A percentile compares a stretch with the other conserved stretches of the same genome.
Evolutionary conservation across 768 basidiomycete species (phyloP).

Genomic region (Symmetrospora coprosmae): DNA sequence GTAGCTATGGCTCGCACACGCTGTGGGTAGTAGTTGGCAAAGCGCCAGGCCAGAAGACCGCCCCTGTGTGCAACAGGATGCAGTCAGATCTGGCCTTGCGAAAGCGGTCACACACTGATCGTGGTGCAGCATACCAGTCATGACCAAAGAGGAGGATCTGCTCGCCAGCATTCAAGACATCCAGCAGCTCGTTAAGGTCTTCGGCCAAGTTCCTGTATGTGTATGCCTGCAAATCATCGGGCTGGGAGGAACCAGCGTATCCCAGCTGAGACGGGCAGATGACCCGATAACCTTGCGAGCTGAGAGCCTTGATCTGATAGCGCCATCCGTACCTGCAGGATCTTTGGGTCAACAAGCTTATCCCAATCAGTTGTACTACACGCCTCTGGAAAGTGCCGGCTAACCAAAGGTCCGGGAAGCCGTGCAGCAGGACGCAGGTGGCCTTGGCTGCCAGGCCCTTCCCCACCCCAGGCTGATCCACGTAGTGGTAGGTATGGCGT

Average conservation of each 20-base stretch:
- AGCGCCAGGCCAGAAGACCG: constrained; percentile 12
- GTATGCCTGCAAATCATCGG: not conserved
- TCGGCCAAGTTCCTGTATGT: not conserved
- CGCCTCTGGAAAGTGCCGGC: not conserved
- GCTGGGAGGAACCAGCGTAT: not conserved
- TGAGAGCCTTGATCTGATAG: constrained; percentile 7
- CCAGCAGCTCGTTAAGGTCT: not conserved
- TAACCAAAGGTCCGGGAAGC: constrained; percentile 19
- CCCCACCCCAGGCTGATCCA: not conserved
- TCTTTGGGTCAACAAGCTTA: not conserved
- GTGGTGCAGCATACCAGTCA: not conserved
- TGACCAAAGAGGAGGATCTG: constrained; percentile 10
- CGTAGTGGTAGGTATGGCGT: not conserved
- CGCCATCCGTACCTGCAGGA: constrained; percentile 13
- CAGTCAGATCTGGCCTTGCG: not conserved
- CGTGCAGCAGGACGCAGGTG: constrained; percentile 10
- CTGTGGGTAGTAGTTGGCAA: constrained; percentile 4
- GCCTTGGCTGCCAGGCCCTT: not conserved
- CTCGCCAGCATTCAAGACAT: not conserved
- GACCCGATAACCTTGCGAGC: not conserved
- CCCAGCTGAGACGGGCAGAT: constrained; percentile 7
- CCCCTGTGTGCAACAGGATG: not conserved
- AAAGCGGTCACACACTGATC: not conserved
- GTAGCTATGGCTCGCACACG: not conserved
- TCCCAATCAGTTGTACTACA: not conserved